These are phyloP conservation scores for Hericium coralloides DNA, from an alignment of 768 basidiomycete genomes.

Conservation along the genomic window DNA sequence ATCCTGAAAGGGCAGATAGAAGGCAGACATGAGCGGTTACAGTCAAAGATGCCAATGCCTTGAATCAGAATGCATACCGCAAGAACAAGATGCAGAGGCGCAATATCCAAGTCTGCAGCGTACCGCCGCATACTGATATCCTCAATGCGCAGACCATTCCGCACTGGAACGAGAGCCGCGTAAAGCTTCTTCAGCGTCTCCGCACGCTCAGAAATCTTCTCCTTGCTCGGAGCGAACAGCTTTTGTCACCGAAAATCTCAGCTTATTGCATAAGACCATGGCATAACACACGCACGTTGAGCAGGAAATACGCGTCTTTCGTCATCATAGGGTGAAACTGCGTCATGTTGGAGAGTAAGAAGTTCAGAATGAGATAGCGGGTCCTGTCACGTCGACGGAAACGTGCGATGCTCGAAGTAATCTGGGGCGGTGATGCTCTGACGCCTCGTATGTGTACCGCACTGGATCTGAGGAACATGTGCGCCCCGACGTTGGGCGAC, in stretches of 20 bases:
- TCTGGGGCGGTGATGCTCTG: no score
- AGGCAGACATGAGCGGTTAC: no score
- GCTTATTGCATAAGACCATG: neutral
- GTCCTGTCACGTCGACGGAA: no score
- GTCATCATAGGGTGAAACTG: neutral
- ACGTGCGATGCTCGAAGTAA: no score
- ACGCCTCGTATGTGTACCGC: no score
- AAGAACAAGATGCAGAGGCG: constrained; percentile 9
- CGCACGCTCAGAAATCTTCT: neutral
- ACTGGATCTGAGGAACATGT: no score
- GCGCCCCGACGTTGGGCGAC: no score
- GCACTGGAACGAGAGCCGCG: neutral
- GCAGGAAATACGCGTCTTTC: neutral
- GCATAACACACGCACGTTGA: neutral
- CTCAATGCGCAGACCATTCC: constrained; percentile 4
- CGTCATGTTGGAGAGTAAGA: neutral
- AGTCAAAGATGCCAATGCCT: no score
- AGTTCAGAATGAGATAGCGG: no score
- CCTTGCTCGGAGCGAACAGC: neutral
- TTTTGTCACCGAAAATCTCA: neutral
- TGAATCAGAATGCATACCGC: constrained; percentile 5
- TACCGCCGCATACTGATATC: constrained; percentile 9
- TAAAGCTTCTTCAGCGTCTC: neutral
- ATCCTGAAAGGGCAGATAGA: no score
- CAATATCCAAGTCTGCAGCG: constrained; percentile 7